These are phyloP conservation scores for Alternaria brassicicola DNA, from an alignment of 2,329 filamentous ascomycete genomes.

Conservation along the genomic window DNA sequence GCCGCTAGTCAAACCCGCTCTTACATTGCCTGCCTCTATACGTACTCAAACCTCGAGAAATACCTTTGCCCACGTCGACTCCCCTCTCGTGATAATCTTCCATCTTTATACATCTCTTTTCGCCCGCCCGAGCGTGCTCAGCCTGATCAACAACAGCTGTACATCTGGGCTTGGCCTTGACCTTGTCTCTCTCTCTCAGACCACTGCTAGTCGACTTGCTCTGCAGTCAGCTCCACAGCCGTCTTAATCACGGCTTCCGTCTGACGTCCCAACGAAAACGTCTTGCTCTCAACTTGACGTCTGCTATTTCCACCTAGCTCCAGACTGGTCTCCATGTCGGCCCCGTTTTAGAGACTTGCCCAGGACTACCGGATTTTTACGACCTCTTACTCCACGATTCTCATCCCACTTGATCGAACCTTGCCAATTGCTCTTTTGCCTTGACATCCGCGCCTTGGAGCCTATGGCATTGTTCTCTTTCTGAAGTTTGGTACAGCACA, in stretches of 20 bases:
- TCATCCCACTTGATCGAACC: slow-evolving; percentile 6
- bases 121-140: slow-evolving; percentile 10
- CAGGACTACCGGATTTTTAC: slow-evolving; percentile 16
- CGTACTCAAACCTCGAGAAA: slow-evolving; percentile 22
- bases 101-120: slow-evolving; percentile 16
- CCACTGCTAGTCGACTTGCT: slow-evolving; percentile 25
- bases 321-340: slow-evolving; percentile 24
- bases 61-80: slow-evolving; percentile 17
- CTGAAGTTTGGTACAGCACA: slow-evolving; percentile 18
- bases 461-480: slow-evolving; percentile 15
- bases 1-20: slow-evolving; percentile 29
- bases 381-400: slow-evolving; percentile 25
- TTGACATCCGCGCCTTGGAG: slow-evolving; percentile 18
- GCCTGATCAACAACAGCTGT: slow-evolving; percentile 19
- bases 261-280: slow-evolving; percentile 30
- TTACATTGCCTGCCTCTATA: slow-evolving; percentile 31
- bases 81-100: slow-evolving; percentile 14
- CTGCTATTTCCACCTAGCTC: slow-evolving; percentile 28
- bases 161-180: slow-evolving; percentile 21
- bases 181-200: slow-evolving; percentile 17
- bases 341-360: slow-evolving; percentile 20
- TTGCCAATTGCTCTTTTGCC: slow-evolving; percentile 11
- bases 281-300: slow-evolving; percentile 28
- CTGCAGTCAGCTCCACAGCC: slow-evolving; percentile 39
- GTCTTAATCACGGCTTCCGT: slow-evolving; percentile 27